phyloP scores from a whole-genome alignment of 768 basidiomycete species.

The Chalciporus sphaerocephalus region DNA sequence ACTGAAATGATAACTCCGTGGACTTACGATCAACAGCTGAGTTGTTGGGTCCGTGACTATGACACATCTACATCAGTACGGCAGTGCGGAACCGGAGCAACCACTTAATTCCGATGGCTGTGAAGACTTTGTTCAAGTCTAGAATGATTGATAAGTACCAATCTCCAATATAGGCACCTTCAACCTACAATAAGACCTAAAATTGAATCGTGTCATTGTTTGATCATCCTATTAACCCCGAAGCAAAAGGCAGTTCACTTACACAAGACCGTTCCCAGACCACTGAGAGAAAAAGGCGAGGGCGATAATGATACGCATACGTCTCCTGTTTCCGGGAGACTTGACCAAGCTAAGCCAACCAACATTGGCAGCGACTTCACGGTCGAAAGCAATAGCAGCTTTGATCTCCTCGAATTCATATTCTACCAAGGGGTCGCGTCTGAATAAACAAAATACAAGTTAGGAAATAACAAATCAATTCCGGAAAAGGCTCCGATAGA shows the following conservation, averaged over 20 bases:
- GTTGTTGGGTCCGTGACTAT: constrained; percentile 42
- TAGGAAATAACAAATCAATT: neutral
- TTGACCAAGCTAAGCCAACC: constrained; percentile 46
- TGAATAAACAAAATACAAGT: neutral
- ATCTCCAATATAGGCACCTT: neutral
- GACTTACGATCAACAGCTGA: constrained; percentile 39
- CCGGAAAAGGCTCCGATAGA: neutral
- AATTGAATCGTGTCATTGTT: neutral
- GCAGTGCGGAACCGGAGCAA: neutral
- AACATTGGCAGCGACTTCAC: constrained; percentile 36
- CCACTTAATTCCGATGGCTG: constrained; percentile 43
- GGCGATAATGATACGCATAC: constrained; percentile 54
- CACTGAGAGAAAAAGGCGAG: constrained; percentile 60
- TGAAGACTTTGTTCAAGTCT: constrained; percentile 53
- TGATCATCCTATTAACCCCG: neutral
- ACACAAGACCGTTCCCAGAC: constrained; percentile 50
- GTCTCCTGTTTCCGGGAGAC: constrained; percentile 48
- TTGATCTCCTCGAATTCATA: constrained; percentile 66
- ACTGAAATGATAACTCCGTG: neutral
- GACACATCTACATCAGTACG: neutral
- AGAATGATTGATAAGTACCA: neutral
- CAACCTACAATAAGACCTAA: constrained; percentile 28
- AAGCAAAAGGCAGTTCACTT: constrained; percentile 2
- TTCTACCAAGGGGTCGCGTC: constrained; percentile 50
- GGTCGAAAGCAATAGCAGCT: constrained; percentile 46